Conservation (phyloP, 805 yeast species). For the Saccharomycopsis babjevae region DNA sequence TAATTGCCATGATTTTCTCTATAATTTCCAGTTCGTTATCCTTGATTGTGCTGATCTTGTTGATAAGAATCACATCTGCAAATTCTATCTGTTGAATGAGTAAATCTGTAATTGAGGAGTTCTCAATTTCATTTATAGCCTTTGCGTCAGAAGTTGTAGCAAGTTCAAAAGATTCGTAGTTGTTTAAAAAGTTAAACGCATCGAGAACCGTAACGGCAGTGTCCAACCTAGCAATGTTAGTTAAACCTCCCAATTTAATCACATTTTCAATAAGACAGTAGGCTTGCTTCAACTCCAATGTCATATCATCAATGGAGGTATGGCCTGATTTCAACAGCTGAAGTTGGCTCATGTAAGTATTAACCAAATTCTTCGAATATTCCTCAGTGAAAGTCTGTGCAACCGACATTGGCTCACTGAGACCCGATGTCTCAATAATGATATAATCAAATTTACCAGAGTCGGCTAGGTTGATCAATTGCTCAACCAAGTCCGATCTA, state of each 20-base stretch:
- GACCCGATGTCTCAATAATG: constrained; percentile 38
- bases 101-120: constrained; percentile 30
- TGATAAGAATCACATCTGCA: constrained; percentile 34
- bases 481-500: constrained; percentile 37
- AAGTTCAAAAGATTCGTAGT: constrained; percentile 26
- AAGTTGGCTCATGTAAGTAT: constrained; percentile 11
- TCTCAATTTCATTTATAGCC: neutral
- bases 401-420: constrained; percentile 41
- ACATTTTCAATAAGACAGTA: neutral
- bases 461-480: constrained; percentile 29
- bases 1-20: constrained; percentile 26
- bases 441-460: constrained; percentile 32
- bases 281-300: neutral
- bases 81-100: constrained; percentile 40
- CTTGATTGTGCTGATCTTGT: constrained; percentile 28
- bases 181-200: constrained; percentile 31
- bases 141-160: constrained; percentile 17
- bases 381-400: constrained; percentile 39
- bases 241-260: constrained; percentile 31
- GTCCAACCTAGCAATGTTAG: constrained; percentile 31
- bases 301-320: constrained; percentile 6
- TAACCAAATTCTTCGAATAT: constrained; percentile 28
- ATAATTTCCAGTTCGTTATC: constrained; percentile 19
- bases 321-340: constrained; percentile 12
- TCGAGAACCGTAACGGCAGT: constrained; percentile 40